Evolutionary conservation across 75 land plant genomes (phyloP).

Genomic region (Pinus taeda): DNA sequence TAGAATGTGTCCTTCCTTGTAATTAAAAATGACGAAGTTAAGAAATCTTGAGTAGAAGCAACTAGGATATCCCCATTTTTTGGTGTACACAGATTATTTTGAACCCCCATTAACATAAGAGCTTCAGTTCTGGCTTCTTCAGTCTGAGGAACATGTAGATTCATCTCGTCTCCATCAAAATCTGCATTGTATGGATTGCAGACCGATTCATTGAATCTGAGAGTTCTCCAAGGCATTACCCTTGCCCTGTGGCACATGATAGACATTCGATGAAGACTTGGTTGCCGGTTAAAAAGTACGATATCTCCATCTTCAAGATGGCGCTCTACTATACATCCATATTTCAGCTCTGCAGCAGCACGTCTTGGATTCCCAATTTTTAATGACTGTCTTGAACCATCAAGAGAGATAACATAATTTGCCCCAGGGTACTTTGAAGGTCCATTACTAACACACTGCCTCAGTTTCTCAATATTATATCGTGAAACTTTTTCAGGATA

Average conservation of each 20-base stretch:
- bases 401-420: conserved; percentile 56
- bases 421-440: conserved; percentile 87
- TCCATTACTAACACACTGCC: conserved; percentile 81
- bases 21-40: conserved; percentile 89
- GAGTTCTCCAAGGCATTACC: conserved; percentile 96
- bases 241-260: conserved; percentile 97
- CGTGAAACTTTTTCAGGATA: conserved; percentile 91
- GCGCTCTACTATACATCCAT: conserved; percentile 80
- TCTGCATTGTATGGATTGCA: conserved; percentile 99
- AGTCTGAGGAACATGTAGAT: conserved; percentile 98
- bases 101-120: conserved; percentile 94
- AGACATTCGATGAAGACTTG: conserved; percentile 97
- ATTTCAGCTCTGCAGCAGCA: conserved; percentile 79
- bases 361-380: conserved; percentile 56
- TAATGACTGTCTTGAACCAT: conserved; percentile 60
- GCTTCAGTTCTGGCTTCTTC: conserved; percentile 99
- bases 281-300: conserved; percentile 94
- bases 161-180: conserved; percentile 99
- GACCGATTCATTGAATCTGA: conserved; percentile 97
- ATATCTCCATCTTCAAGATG: conserved; percentile 97
- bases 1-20: conserved; percentile 97
- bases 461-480: conserved; percentile 87
- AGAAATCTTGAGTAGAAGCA: conserved; percentile 97
- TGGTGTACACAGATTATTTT: conserved; percentile 95
- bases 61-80: conserved; percentile 97